These are phyloP conservation scores for Astrocystis sublimbata DNA, from an alignment of 495 filamentous ascomycete genomes.

Conservation along the genomic window DNA sequence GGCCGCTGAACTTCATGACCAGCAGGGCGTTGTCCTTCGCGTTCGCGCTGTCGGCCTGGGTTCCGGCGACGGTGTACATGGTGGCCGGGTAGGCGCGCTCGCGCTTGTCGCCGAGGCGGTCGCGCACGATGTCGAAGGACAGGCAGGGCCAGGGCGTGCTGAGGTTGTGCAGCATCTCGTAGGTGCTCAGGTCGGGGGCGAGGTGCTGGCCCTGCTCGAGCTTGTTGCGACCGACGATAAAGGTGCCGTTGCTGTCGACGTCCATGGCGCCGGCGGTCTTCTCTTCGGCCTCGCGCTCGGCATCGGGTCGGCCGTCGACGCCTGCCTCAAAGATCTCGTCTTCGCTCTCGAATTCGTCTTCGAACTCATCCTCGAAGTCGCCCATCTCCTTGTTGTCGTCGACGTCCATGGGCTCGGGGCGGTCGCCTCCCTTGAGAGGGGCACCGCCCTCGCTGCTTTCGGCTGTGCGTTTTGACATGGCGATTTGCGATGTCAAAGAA, in stretches of 20 bases:
- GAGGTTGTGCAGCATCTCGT: conserved; percentile 93
- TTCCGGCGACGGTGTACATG: conserved; percentile 90
- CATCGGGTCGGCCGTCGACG: conserved; percentile 87
- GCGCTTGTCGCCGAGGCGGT: conserved; percentile 85
- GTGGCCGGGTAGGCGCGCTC: conserved; percentile 83
- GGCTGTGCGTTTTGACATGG: conserved; percentile 73
- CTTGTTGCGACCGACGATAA: conserved; percentile 88
- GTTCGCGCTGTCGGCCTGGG: conserved; percentile 76
- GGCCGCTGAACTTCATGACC: conserved; percentile 90
- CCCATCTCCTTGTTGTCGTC: conserved; percentile 68
- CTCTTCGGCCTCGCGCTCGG: conserved; percentile 88
- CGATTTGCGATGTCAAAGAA: conserved; percentile 11
- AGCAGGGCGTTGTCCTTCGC: conserved; percentile 87
- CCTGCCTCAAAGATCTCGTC: conserved; percentile 95
- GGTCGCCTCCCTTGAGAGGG: conserved; percentile 68
- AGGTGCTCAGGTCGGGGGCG: conserved; percentile 84
- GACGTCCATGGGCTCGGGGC: conserved; percentile 57
- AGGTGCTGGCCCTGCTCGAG: conserved; percentile 87
- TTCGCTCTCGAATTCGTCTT: conserved; percentile 96
- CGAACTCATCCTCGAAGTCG: conserved; percentile 94
- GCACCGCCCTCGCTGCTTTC: conserved; percentile 52
- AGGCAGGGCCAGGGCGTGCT: conserved; percentile 95
- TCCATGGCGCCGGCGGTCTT: conserved; percentile 77
- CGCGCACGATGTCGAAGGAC: conserved; percentile 88
- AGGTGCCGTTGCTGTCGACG: conserved; percentile 78